Percentiles rank a stretch among this genome's conserved stretches.
These are phyloP conservation scores for Bisporella sp. DNA, from an alignment of 2,329 filamentous ascomycete species.

Conservation along the genomic window DNA sequence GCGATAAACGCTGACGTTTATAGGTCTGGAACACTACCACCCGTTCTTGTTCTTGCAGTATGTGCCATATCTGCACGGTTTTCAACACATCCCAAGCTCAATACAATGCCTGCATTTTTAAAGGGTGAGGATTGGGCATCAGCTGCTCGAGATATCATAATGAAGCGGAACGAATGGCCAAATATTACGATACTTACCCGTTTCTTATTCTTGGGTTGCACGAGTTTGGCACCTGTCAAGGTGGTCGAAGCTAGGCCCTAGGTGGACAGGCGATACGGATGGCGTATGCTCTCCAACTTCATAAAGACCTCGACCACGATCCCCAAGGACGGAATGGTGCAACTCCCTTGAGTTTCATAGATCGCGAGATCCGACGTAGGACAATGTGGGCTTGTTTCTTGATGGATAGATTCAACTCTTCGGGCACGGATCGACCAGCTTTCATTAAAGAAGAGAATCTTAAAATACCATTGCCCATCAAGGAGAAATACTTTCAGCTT, in stretches of 20 bases:
- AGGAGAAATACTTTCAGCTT: slow-evolving; percentile 82
- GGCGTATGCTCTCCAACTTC: slow-evolving; percentile 91
- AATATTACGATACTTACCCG: slow-evolving; percentile 95
- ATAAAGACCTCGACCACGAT: slow-evolving; percentile 83
- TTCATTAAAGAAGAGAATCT: slow-evolving; percentile 88
- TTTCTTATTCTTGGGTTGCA: slow-evolving; percentile 84
- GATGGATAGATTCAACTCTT: slow-evolving; percentile 97
- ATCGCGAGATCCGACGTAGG: slow-evolving; percentile 83
- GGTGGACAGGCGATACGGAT: slow-evolving; percentile 93
- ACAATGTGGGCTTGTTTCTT: slow-evolving; percentile 98
- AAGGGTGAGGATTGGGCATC: slow-evolving; percentile 88
- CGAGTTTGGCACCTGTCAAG: slow-evolving; percentile 95
- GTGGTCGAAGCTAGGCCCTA: slow-evolving; percentile 90
- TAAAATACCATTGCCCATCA: slow-evolving; percentile 83
- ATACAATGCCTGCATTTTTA: slow-evolving; percentile 66
- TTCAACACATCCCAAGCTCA: slow-evolving; percentile 77
- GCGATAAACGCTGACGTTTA: no score
- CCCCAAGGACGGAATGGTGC: slow-evolving; percentile 55
- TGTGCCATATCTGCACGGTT: slow-evolving; percentile 95
- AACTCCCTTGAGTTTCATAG: slow-evolving; percentile 74
- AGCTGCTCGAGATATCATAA: slow-evolving; percentile 78
- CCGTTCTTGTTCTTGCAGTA: slow-evolving; percentile 86
- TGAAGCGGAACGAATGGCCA: slow-evolving; percentile 84
- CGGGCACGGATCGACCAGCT: slow-evolving; percentile 83
- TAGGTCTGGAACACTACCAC: slow-evolving; percentile 72